Evolutionary conservation across 2,329 filamentous ascomycete genomes (phyloP), one percentile per base, ranked within the genome.

Genomic region (Cryphonectria parasitica): DNA sequence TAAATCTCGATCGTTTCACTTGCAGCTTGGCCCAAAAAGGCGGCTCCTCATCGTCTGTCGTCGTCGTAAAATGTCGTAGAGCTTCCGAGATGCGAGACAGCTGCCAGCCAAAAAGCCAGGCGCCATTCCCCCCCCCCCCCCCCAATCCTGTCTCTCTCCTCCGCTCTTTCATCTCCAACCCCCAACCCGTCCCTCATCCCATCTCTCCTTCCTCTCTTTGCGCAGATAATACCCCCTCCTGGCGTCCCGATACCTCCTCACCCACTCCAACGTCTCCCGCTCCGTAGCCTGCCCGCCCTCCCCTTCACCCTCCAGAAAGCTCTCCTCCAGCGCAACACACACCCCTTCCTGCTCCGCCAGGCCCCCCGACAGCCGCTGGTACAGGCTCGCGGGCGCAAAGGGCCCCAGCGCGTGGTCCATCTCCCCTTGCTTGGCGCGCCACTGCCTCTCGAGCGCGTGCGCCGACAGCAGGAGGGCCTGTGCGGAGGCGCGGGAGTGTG

Each of bases 151-250:
- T 75, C 96, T 87, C 77, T 94, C 92, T 22, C 97, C 74, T 93
- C 88, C 83, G 98, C 95, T n/a, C 6, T 11, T 49, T 89, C 83
- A 95, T 77, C 95, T 88, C 96, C 96, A 98, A 0, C 96, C 96
- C 15, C 95, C 95, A 45, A 98, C 95, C 75, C 95, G 87, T 34
- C 95, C 94, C 81, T 98, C 95, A 79, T 98, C 96, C 96, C 96
- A 98, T 76, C 96, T 87, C 77, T 94, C 92, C 80, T 95, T 97
- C 74, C 93, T 88, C 83, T 98, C 96, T 77, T 91, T 90, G 70
- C 96, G 87, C 68, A 95, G 84, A 77, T 96, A 97, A 73, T 91
- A 91, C 70, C 92, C 83, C 75, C 92, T 92, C 78, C 91, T 92
- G 13, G 92, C 92, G 75, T 95, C 94, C 75, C 94, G 87, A 74